phyloP scores from a whole-genome alignment of 495 filamentous ascomycete genomes.

The Physcia stellaris region DNA sequence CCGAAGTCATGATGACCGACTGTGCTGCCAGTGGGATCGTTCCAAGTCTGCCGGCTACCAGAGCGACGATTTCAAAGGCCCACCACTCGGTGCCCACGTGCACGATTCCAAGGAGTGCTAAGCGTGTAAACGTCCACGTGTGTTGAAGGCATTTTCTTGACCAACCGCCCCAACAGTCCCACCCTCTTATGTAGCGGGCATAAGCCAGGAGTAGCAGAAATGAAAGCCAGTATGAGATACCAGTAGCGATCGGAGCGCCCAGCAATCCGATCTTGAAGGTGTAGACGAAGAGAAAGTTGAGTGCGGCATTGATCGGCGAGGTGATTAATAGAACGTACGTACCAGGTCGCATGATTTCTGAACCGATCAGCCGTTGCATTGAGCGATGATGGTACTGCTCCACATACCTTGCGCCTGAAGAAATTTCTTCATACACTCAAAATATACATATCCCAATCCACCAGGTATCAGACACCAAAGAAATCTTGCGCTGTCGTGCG shows the following conservation, averaged over 20 bases:
- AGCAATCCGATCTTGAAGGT: slow-evolving; percentile 54
- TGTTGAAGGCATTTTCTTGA: slow-evolving; percentile 48
- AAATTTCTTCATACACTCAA: slow-evolving; percentile 85
- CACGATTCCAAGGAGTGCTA: slow-evolving; percentile 67
- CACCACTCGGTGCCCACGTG: slow-evolving; percentile 94
- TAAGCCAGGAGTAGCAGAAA: slow-evolving; percentile 70
- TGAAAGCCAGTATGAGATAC: slow-evolving; percentile 76
- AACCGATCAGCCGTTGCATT: no score
- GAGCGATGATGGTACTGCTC: not conserved
- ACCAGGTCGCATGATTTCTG: slow-evolving; percentile 74
- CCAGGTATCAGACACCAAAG: slow-evolving; percentile 69
- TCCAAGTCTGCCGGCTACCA: slow-evolving; percentile 72
- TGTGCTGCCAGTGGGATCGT: slow-evolving; percentile 77
- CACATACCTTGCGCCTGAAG: slow-evolving; percentile 69
- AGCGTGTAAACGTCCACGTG: slow-evolving; percentile 56
- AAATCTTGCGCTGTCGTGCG: slow-evolving; percentile 60
- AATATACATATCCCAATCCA: slow-evolving; percentile 81
- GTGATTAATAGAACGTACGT: slow-evolving; percentile 80
- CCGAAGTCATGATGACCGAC: slow-evolving; percentile 87
- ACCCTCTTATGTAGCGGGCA: slow-evolving; percentile 55
- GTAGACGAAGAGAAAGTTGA: slow-evolving; percentile 77
- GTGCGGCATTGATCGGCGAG: slow-evolving; percentile 58
- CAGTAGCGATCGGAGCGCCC: slow-evolving; percentile 72
- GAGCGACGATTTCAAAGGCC: slow-evolving; percentile 92
- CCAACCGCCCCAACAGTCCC: slow-evolving; percentile 76